Evolutionary conservation across 2,329 filamentous ascomycete genomes (phyloP).

Genomic region (Zasmidium angulare): DNA sequence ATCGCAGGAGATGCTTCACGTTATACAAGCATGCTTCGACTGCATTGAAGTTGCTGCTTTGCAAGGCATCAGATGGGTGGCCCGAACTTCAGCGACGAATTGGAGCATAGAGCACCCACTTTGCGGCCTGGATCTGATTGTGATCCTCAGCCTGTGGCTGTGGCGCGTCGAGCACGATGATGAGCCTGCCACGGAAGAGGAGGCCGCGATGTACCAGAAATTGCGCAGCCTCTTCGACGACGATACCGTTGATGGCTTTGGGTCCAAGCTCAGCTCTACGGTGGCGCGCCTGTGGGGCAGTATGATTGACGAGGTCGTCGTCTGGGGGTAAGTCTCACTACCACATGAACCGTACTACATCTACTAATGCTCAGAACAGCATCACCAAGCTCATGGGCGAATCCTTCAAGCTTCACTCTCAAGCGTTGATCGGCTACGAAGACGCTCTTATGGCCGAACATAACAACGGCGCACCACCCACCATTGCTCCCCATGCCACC

Average conservation of each 20-base stretch:
- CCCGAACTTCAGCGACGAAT: constrained; percentile 94
- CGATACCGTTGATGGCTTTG: constrained; percentile 79
- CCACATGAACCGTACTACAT: neutral
- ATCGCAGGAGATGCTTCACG: constrained; percentile 96
- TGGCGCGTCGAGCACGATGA: constrained; percentile 99
- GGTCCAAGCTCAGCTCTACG: constrained; percentile 85
- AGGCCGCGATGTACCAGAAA: constrained; percentile 88
- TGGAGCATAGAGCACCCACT: constrained; percentile 99
- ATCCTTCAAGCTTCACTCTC: constrained; percentile 93
- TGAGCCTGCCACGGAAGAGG: constrained; percentile 80
- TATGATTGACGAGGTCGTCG: constrained; percentile 97
- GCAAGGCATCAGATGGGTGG: constrained; percentile 95
- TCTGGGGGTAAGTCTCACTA: constrained; percentile 83
- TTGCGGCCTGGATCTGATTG: constrained; percentile 94
- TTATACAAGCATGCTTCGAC: constrained; percentile 95
- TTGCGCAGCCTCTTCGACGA: constrained; percentile 87
- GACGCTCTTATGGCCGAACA: constrained; percentile 62
- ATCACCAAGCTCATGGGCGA: constrained; percentile 97
- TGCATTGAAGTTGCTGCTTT: constrained; percentile 94
- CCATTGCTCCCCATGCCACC: constrained; percentile 28
- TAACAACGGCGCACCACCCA: constrained; percentile 22
- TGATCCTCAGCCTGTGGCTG: constrained; percentile 95
- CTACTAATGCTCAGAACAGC: constrained; percentile 51
- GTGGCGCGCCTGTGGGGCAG: constrained; percentile 95
- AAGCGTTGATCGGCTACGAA: constrained; percentile 91